Conservation (phyloP, 129 eudicot species). For the Chrysanthemum lavandulifolium region DNA sequence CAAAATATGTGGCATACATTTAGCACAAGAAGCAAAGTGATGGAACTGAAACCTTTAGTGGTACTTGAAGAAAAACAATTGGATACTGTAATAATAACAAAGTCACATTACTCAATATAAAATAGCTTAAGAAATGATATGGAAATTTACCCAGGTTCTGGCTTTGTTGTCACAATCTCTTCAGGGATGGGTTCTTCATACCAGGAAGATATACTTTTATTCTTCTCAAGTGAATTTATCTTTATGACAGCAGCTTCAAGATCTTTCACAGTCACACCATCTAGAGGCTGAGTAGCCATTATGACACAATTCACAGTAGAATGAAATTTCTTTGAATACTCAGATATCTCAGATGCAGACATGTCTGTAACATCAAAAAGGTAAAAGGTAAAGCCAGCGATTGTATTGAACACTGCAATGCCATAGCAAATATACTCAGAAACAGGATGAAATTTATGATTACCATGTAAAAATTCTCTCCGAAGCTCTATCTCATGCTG, state of each 20-base stretch:
- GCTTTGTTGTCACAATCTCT: background rate
- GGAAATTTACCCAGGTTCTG: background rate
- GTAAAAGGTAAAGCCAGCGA: background rate
- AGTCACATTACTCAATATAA: background rate
- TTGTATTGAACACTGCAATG: background rate
- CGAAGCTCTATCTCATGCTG: background rate
- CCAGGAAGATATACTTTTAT: background rate
- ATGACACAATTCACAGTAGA: background rate
- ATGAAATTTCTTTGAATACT: background rate
- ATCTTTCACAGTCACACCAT: background rate
- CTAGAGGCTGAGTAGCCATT: background rate
- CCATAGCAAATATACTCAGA: background rate
- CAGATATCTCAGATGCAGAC: background rate
- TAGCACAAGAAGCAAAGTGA: background rate
- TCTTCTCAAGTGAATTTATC: background rate
- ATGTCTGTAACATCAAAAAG: background rate
- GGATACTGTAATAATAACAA: background rate
- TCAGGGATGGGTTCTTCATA: background rate
- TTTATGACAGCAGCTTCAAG: background rate
- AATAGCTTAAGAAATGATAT: background rate
- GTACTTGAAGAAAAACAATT: background rate
- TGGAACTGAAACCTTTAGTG: background rate
- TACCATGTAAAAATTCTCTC: background rate
- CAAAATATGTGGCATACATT: background rate
- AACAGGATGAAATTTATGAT: background rate